Evolutionary conservation across 2,329 filamentous ascomycete genomes (phyloP), one percentile per base, ranked within the genome.

Genomic region (Scedosporium dehoogii): DNA sequence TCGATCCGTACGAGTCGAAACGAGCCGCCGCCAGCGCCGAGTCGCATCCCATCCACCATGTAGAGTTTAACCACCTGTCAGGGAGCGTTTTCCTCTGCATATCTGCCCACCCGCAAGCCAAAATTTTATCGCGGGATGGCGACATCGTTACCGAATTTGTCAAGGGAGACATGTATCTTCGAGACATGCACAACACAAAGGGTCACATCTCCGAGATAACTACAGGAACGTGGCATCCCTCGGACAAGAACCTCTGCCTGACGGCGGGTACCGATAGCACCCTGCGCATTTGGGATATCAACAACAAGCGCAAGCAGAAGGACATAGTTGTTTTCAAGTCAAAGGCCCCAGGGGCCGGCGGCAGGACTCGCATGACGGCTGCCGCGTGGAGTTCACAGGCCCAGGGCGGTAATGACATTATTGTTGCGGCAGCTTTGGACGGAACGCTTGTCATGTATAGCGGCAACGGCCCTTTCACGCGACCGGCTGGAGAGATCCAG

Each of bases 91-190:
- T 99, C 64, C 84, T 99, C 41, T 96, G 94, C 68, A 81, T 97
- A 55, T 89, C 92, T 6, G 92, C 93, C 6, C 90, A 93, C 48
- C 88, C 93, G 1, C 93, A 97, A 73, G 91, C 93, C 12, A 92
- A 92, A 73, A 86, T 99, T 25, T 81, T 97, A 73, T 90, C 85
- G 68, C 86, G 94, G 69, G 93, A 99, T 76, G 94, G 94, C 46
- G 91, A 96, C 55, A 81, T 89, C 6, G 69, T 96, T 58, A 88
- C 88, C 1, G 92, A 97, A 70, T 97, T 96, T 67, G 88, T 92
- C 68, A 99, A 99, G 76, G 94, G 94, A 56, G 94, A 99, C 72
- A 97, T 97, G 92, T 99, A 99, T 70, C 77, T 99, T 67, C 85
- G 93, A 62, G 94, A 99, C 73, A 96, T 97, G 89, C 85, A 97